These are phyloP conservation scores for Nothophytophthora sp. DNA, from an alignment of 352 stramenopile genomes.

Conservation along the genomic window DNA sequence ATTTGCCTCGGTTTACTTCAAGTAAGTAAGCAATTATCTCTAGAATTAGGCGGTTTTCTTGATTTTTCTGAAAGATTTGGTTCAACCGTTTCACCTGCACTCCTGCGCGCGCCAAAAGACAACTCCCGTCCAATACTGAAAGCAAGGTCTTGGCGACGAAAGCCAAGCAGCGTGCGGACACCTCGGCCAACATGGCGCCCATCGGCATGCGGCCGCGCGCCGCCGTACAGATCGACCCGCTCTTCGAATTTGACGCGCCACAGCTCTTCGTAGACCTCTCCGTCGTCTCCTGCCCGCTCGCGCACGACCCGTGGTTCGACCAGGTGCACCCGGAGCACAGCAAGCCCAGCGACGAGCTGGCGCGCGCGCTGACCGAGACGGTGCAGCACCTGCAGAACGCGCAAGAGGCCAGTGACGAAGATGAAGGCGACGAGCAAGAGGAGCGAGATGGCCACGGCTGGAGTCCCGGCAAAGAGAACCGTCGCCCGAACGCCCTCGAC, in stretches of 20 bases:
- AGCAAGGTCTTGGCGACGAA: no score
- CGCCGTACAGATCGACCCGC: conserved; percentile 42
- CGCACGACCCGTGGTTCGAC: conserved; percentile 75
- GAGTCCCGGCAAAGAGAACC: conserved; percentile 41
- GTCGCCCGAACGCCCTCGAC: conserved; percentile 6
- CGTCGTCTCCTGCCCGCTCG: conserved; percentile 15
- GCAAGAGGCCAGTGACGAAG: background rate
- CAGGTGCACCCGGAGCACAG: conserved; percentile 54
- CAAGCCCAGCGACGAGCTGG: conserved; percentile 54
- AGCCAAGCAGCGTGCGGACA: no score
- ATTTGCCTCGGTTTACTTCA: no score
- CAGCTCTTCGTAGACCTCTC: conserved; percentile 60
- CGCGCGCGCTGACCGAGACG: conserved; percentile 24
- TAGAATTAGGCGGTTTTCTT: no score
- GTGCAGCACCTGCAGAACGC: conserved; percentile 14
- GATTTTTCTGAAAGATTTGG: no score
- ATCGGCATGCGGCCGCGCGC: background rate
- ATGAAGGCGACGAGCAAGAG: conserved; percentile 4
- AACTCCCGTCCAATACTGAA: no score
- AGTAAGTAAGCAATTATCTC: no score
- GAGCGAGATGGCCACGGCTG: conserved; percentile 8
- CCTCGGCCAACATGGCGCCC: conserved; percentile 12
- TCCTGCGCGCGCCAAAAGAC: no score
- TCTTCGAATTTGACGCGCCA: conserved; percentile 81
- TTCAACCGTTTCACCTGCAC: no score